Conservation (phyloP, 2,329 filamentous ascomycete genomes). For the Pseudogymnoascus sp. region DNA sequence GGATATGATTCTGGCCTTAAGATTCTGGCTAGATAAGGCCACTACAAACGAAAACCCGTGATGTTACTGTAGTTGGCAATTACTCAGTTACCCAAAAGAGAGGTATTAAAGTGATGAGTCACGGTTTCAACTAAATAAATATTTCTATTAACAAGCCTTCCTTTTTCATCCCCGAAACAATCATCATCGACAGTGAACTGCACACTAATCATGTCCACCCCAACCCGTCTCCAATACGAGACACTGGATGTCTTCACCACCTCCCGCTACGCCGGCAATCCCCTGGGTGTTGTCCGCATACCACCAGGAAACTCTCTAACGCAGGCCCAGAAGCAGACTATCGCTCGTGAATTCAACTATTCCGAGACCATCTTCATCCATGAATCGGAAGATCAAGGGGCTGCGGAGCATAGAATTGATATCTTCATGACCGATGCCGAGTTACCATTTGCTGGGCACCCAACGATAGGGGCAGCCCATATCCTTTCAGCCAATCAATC, state of each 20-base stretch:
- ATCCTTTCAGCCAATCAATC: slow-evolving; percentile 34
- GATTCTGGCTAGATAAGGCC: too few species aligned
- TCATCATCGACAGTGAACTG: not conserved
- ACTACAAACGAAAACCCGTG: too few species aligned
- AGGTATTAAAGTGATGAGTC: not conserved
- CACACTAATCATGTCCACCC: not conserved
- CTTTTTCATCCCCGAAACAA: not conserved
- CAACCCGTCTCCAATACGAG: slow-evolving; percentile 19
- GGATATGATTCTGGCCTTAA: too few species aligned
- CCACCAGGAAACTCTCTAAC: slow-evolving; percentile 39
- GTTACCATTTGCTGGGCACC: slow-evolving; percentile 57
- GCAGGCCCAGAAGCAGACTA: slow-evolving; percentile 48
- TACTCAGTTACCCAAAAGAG: not conserved
- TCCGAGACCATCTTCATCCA: slow-evolving; percentile 60
- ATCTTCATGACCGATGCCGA: slow-evolving; percentile 52
- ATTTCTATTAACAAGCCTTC: not conserved
- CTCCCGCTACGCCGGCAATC: slow-evolving; percentile 49
- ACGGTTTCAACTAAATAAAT: not conserved
- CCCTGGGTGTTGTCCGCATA: slow-evolving; percentile 52
- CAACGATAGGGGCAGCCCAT: slow-evolving; percentile 52
- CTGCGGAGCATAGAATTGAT: slow-evolving; percentile 42
- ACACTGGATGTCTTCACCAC: slow-evolving; percentile 55
- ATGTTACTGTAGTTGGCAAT: too few species aligned
- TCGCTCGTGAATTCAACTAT: slow-evolving; percentile 58
- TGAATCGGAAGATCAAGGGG: slow-evolving; percentile 27